Percentiles rank a stretch among this genome's conserved stretches.
Conservation (phyloP, 1,284 basidiomycete species). For the Boletus smithii region DNA sequence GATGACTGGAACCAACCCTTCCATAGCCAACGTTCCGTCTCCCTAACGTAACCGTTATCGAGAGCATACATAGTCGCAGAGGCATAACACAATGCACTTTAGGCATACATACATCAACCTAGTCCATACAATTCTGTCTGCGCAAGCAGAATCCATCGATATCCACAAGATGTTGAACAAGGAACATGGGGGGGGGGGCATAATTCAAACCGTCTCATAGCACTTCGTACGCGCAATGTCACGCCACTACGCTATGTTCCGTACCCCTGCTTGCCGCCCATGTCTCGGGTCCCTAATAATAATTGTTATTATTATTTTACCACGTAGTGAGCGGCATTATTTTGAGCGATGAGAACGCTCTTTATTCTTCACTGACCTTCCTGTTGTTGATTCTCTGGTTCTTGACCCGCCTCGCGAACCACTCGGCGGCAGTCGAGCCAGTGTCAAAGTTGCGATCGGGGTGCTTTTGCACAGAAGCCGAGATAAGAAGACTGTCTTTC, state of each 20-base stretch:
- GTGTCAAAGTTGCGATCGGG: constrained; percentile 38
- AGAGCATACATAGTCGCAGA: too few species aligned
- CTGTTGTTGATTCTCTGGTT: constrained; percentile 46
- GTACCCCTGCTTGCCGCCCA: constrained; percentile 37
- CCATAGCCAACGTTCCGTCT: too few species aligned
- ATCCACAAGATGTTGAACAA: too few species aligned
- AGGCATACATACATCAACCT: too few species aligned
- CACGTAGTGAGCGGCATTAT: not conserved
- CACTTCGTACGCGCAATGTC: not conserved
- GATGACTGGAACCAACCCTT: too few species aligned
- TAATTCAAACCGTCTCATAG: not conserved
- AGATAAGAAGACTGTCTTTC: constrained; percentile 50
- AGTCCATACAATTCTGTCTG: too few species aligned
- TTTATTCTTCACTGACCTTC: constrained; percentile 28
- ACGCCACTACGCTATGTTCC: constrained; percentile 29
- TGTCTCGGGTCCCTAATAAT: constrained; percentile 34
- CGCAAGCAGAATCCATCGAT: too few species aligned
- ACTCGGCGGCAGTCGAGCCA: constrained; percentile 44
- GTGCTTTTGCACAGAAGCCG: constrained; percentile 35
- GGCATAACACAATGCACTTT: too few species aligned
- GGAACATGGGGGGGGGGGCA: too few species aligned
- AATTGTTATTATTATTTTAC: not conserved
- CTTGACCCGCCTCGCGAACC: constrained; percentile 47
- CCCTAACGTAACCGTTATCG: too few species aligned
- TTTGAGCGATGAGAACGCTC: not conserved